Conservation (phyloP, 2,329 filamentous ascomycete species). For the Rasamsonia emersonii region DNA sequence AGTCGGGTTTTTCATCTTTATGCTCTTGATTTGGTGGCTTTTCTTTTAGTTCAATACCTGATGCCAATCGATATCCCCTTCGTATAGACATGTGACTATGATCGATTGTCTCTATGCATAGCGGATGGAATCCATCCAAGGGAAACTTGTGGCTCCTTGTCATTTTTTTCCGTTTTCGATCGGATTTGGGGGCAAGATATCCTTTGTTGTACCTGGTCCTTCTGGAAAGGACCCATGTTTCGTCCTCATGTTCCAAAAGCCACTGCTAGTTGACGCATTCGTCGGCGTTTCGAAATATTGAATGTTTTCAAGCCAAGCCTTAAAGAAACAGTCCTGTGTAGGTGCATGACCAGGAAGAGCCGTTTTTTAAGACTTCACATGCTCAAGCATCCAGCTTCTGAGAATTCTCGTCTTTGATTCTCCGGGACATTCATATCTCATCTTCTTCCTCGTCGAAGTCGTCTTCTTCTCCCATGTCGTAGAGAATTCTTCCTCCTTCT, state of each 20-base stretch:
- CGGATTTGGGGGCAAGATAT: too few relatives aligned
- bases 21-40: slow-evolving; percentile 89
- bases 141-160: too few relatives aligned
- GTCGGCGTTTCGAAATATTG: too few relatives aligned
- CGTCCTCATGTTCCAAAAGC: too few relatives aligned
- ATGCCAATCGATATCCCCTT: slow-evolving; percentile 9
- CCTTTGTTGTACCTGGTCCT: background rate
- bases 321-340: too few relatives aligned
- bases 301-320: too few relatives aligned
- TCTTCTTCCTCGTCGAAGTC: slow-evolving; percentile 96
- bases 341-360: too few relatives aligned
- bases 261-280: too few relatives aligned
- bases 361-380: too few relatives aligned
- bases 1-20: slow-evolving; percentile 69
- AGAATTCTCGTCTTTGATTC: too few relatives aligned
- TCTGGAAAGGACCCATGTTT: background rate
- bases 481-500: slow-evolving; percentile 85
- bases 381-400: too few relatives aligned
- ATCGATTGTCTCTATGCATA: slow-evolving; percentile 17
- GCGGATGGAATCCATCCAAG: slow-evolving; percentile 5
- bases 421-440: slow-evolving; percentile 54
- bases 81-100: slow-evolving; percentile 30
- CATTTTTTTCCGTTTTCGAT: too few relatives aligned
- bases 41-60: slow-evolving; percentile 58
- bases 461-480: slow-evolving; percentile 94